These are phyloP conservation scores for Perilla frutescens DNA, from an alignment of 257 asterid species.

Conservation along the genomic window DNA sequence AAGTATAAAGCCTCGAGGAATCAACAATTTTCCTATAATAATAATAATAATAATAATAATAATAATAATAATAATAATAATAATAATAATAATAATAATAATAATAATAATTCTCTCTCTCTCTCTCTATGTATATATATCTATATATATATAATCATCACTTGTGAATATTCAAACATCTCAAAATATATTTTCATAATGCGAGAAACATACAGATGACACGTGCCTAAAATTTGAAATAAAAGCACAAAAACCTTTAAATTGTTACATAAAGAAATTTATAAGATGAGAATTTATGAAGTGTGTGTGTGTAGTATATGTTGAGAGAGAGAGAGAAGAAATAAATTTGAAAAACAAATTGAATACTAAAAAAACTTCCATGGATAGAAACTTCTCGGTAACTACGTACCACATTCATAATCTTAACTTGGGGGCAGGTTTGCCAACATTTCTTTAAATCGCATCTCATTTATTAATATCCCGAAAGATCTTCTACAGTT, in stretches of 20 bases:
- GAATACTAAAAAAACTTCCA: not conserved
- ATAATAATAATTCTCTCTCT: too few relatives aligned
- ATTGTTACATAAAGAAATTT: too few relatives aligned
- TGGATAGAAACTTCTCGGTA: conserved; percentile 7
- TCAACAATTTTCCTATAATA: not conserved
- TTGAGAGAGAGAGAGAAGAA: too few relatives aligned
- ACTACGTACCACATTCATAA: not conserved
- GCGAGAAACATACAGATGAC: not conserved
- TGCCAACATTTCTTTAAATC: conserved; percentile 28
- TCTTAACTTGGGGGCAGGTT: conserved; percentile 19
- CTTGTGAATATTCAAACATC: not conserved
- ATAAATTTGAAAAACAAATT: too few relatives aligned
- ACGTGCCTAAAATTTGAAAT: too few relatives aligned
- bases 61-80: too few relatives aligned
- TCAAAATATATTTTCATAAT: not conserved
- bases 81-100: too few relatives aligned
- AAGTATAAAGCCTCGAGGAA: not conserved
- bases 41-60: too few relatives aligned
- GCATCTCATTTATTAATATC: conserved; percentile 33
- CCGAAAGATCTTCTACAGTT: conserved; percentile 32
- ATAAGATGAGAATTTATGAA: too few relatives aligned
- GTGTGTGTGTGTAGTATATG: too few relatives aligned
- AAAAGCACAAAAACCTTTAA: too few relatives aligned
- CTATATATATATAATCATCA: not conserved
- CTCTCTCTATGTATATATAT: not conserved